Base-by-base conservation (phyloP, 2,329 filamentous ascomycete species). In the Colletotrichum sojae region DNA sequence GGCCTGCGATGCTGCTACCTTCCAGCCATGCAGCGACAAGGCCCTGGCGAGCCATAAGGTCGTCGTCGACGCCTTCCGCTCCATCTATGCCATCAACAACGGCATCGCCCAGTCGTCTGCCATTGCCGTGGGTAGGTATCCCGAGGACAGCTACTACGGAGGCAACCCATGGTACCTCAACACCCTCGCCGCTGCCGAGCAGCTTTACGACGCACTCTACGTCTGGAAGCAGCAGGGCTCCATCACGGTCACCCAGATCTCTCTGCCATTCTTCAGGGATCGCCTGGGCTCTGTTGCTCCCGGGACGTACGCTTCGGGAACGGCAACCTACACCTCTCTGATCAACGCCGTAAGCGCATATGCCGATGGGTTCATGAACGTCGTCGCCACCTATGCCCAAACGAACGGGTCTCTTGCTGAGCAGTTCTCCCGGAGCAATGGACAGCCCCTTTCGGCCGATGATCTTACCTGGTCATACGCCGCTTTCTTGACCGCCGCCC, bases 111-210 rank as follows among this genome's bases (percentile, higher is more conserved):
- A 85, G 39, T 90, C 91, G 20, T 79, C 80, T 16, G 91, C 91
- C 8, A 84, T 89, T 10, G 86, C 89, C 6, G 82, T 92, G 6
- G 91, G 92, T 52, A 84, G 92, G 69, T 94, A 94, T 76, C 80
- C 89, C 0, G 91, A 93, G 77, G 93, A 97, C 73, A 80, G 84
- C 4, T 96, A 95, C 80, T 92, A 91, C 78, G 89, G 89, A 69
- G 93, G 92, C 1, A 94, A 96, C 78, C 93, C 93, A 1, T 96
- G 93, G 93, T 93, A 94, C 74, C 85, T 95, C 13, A 87, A 87
- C 73, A 95, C 92, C 1, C 84, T 94, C 36, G 92, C 92, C 2
- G 92, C 92, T 0, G 94, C 93, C 3, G 93, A 96, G 79, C 91
- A 93, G 76, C 86, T 97, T 3, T 95, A 94, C 77, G 90, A 92